Evolutionary conservation across 148 eudicot genomes (phyloP).

Genomic region (Spergularia marina): DNA sequence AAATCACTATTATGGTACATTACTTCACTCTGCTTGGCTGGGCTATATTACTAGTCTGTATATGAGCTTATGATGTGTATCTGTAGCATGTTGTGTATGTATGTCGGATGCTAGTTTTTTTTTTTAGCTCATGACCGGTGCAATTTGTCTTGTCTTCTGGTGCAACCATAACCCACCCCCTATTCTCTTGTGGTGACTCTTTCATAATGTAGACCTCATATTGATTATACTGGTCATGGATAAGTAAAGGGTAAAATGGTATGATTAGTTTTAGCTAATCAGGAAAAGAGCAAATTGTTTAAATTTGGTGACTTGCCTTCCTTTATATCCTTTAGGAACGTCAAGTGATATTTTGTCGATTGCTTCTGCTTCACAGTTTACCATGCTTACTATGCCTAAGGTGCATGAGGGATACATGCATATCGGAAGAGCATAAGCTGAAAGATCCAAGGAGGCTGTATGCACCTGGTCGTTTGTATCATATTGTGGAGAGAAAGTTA

Average conservation of each 20-base stretch:
- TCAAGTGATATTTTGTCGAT: background rate
- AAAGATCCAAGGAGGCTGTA: conserved; percentile 93
- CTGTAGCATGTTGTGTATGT: background rate
- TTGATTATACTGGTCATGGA: background rate
- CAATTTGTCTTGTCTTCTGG: background rate
- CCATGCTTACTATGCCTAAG: conserved; percentile 88
- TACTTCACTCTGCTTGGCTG: background rate
- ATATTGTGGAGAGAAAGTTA: conserved; percentile 94
- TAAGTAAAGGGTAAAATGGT: background rate
- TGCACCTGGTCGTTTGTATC: conserved; percentile 98
- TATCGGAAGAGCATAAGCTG: conserved; percentile 72
- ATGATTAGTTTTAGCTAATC: background rate
- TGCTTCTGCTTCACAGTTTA: conserved; percentile 49
- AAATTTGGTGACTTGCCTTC: background rate
- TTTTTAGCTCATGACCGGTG: background rate
- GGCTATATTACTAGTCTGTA: background rate
- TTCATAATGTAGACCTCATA: background rate
- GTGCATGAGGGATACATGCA: conserved; percentile 90
- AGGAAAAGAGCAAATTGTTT: background rate
- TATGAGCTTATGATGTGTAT: background rate
- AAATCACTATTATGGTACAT: conserved; percentile 91
- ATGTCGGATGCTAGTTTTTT: background rate
- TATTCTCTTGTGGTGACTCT: background rate
- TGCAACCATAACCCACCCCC: background rate
- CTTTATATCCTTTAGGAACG: background rate